Base-by-base conservation (phyloP, 345 rosid genomes). In the Rhodamnia rubescens region DNA sequence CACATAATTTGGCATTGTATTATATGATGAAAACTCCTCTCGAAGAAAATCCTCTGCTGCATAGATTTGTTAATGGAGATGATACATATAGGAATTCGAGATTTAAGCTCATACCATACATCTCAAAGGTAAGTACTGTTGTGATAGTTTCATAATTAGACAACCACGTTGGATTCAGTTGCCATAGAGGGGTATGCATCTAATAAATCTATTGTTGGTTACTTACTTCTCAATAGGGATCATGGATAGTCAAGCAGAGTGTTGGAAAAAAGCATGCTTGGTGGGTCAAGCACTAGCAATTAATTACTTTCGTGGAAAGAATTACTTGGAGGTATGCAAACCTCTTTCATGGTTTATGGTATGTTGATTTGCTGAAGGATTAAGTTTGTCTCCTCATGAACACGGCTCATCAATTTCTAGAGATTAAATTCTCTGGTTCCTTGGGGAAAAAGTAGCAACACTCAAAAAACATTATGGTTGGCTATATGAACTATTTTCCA, bases 201-300 rank as follows among this genome's bases (percentile, higher is more conserved):
- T 32, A 16, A 69, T 32, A 18, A 69, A 69, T 64, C 42, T 64
- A 29, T 29, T 64, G 75, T 84, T 64, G 47, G 49, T 42, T 64
- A 44, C 74, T 58, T 85, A 57, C 83, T 50, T n/a, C 40, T 74
- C 53, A 40, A 81, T 85, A 95, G 98, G 99, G 99, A 64, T 94
- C 99, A 55, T 96, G 99, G 99, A 93, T 98, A 54, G 99, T 94
- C 54, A 98, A 94, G 92, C 98, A 95, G 86, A 95, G 99, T 86
- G 98, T 98, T 82, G 98, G 99, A 50, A 98, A 96, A 94, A 95
- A 84, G 94, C 98, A 49, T 92, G 98, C 89, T 89, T 98, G 87
- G 85, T 98, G 20, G 98, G 98, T 84, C 98, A 93, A 75, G 91
- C 93, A 59, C 98, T 97, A 13, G 95, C 93, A 89, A 88, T 90